Evolutionary conservation across 306 rosid species (phyloP).

Genomic region (Notholithocarpus densiflorus): DNA sequence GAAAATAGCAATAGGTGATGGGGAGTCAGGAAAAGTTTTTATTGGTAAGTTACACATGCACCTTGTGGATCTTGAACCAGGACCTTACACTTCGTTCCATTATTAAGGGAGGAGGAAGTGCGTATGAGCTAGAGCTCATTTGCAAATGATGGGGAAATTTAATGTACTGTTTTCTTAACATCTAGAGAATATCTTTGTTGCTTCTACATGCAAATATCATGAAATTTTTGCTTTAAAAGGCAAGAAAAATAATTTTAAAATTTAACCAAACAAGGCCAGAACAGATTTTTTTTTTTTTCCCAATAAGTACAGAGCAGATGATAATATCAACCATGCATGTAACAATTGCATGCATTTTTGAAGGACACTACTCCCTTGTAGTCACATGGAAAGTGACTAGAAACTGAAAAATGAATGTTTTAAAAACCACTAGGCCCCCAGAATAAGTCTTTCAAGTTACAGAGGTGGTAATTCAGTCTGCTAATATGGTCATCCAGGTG

Average conservation of each 20-base stretch:
- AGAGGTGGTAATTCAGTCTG: neutral
- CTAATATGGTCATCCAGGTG: neutral
- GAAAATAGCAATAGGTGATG: neutral
- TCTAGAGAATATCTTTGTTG: neutral
- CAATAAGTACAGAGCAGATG: neutral
- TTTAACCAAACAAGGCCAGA: neutral
- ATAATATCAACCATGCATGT: neutral
- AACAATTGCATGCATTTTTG: neutral
- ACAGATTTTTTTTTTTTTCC: no score
- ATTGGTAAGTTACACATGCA: no score
- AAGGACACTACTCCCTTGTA: neutral
- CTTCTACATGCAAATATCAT: neutral
- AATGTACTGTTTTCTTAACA: neutral
- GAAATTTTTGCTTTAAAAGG: neutral
- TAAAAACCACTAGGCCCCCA: neutral
- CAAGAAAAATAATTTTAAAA: neutral
- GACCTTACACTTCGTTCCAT: no score
- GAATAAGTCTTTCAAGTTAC: neutral
- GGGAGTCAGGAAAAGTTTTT: no score
- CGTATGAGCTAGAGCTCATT: no score
- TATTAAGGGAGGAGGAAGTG: no score
- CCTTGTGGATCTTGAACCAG: no score
- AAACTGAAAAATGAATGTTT: neutral
- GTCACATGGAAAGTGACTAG: neutral
- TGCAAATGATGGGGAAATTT: neutral